A percentile compares a stretch with the other conserved stretches of the same genome.
These are phyloP conservation scores for Yamadazyma dushanensis DNA, from an alignment of 1,139 yeast genomes.

Conservation along the genomic window DNA sequence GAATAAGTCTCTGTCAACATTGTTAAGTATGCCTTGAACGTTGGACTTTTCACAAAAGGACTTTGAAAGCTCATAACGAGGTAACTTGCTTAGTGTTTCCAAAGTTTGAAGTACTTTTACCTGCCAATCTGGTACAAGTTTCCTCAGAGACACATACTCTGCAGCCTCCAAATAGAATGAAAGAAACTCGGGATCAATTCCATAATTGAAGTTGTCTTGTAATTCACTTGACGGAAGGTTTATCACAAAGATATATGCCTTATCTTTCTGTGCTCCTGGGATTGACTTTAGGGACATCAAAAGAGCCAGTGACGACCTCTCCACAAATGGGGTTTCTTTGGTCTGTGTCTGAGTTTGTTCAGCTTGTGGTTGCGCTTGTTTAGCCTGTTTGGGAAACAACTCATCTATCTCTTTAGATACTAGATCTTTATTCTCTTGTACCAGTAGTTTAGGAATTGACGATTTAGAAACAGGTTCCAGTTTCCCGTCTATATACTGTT, in stretches of 20 bases:
- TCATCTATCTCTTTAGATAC: constrained; percentile 13
- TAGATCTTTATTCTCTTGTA: constrained; percentile 8
- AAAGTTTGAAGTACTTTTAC: constrained; percentile 18
- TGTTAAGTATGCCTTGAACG: constrained; percentile 13
- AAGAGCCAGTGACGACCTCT: constrained; percentile 31
- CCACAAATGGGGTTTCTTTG: constrained; percentile 15
- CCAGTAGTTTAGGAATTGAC: background rate
- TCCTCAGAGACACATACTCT: constrained; percentile 18
- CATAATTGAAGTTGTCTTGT: constrained; percentile 41
- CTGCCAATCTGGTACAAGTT: constrained; percentile 21
- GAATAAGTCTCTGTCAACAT: constrained; percentile 11
- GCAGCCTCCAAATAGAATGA: constrained; percentile 54
- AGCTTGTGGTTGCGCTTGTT: constrained; percentile 2
- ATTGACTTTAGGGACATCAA: constrained; percentile 27
- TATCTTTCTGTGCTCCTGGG: constrained; percentile 26
- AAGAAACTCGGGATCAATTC: constrained; percentile 59
- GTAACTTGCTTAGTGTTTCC: constrained; percentile 21
- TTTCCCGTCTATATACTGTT: constrained; percentile 4
- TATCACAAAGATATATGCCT: constrained; percentile 45
- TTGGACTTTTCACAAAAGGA: constrained; percentile 18
- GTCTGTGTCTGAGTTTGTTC: too few relatives aligned
- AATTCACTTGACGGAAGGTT: constrained; percentile 29
- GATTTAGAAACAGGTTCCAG: background rate
- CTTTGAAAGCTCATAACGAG: constrained; percentile 27
- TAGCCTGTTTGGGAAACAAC: constrained; percentile 8